Conservation (phyloP, 306 rosid species). For the Prunus campanulata region DNA sequence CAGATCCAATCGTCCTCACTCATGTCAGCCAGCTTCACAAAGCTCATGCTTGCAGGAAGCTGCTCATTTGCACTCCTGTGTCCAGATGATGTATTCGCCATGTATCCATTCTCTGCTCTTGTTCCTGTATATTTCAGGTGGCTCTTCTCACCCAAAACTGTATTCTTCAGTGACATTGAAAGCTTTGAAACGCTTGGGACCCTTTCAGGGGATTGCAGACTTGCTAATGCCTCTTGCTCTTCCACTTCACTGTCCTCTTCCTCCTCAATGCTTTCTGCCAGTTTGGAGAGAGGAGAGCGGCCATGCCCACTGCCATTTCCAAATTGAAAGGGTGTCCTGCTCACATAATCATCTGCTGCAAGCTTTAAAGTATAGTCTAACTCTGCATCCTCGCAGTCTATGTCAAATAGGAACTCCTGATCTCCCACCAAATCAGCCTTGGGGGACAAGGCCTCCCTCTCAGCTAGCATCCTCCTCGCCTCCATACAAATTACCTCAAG, state of each 20-base stretch:
- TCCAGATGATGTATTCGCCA: conserved; percentile 61
- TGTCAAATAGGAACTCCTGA: conserved; percentile 62
- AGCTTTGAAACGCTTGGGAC: conserved; percentile 48
- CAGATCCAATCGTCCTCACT: conserved; percentile 70
- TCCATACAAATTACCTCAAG: conserved; percentile 89
- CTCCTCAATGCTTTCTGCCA: conserved; percentile 87
- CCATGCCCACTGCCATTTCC: conserved; percentile 41
- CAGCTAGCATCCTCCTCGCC: conserved; percentile 65
- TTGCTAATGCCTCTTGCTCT: conserved; percentile 29
- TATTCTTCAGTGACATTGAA: conserved; percentile 60
- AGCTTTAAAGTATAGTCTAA: conserved; percentile 27
- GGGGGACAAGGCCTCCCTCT: conserved; percentile 65
- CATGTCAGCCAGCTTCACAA: conserved; percentile 80
- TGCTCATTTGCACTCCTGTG: conserved; percentile 92
- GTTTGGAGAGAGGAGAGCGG: conserved; percentile 62
- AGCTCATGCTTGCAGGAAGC: conserved; percentile 79
- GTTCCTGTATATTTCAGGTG: conserved; percentile 42
- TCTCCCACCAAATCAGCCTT: conserved; percentile 40
- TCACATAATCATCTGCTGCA: conserved; percentile 36
- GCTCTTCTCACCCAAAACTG: conserved; percentile 55
- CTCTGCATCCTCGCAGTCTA: conserved; percentile 68
- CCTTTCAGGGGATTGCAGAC: conserved; percentile 30
- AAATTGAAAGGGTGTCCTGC: conserved; percentile 41
- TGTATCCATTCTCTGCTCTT: conserved; percentile 51
- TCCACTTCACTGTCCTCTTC: conserved; percentile 60